Conservation (phyloP, 768 basidiomycete species). For the Lentinula edodes region DNA sequence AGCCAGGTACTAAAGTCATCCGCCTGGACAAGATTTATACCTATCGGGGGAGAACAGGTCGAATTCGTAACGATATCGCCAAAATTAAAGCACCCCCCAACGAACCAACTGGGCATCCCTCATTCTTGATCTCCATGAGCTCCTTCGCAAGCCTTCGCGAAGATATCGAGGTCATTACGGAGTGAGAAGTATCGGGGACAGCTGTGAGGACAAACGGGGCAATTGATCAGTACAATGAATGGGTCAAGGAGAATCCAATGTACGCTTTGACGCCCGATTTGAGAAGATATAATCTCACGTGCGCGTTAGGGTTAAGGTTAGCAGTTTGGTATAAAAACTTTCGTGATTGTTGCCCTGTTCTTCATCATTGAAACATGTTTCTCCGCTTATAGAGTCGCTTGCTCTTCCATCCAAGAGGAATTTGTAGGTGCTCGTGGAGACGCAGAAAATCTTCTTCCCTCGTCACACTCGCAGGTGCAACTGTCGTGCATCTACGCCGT, state of each 20-base stretch:
- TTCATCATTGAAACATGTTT: slow-evolving; percentile 35
- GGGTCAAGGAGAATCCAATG: neutral
- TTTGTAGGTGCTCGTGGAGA: slow-evolving; percentile 67
- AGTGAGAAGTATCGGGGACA: neutral
- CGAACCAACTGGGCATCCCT: slow-evolving; percentile 65
- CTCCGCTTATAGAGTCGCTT: slow-evolving; percentile 71
- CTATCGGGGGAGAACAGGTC: slow-evolving; percentile 27
- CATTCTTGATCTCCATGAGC: slow-evolving; percentile 56
- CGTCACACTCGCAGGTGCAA: slow-evolving; percentile 8
- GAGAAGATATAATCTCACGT: neutral
- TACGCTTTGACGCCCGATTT: neutral
- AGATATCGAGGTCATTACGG: slow-evolving; percentile 57
- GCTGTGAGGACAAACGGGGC: neutral
- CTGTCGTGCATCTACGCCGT: neutral
- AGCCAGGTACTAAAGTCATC: slow-evolving; percentile 77
- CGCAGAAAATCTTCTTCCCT: slow-evolving; percentile 39
- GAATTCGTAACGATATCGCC: neutral
- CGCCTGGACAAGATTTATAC: slow-evolving; percentile 67
- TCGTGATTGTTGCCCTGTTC: slow-evolving; percentile 1
- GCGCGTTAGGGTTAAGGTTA: slow-evolving; percentile 2
- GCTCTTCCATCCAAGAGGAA: slow-evolving; percentile 38
- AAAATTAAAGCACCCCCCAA: neutral
- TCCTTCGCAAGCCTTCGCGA: slow-evolving; percentile 66
- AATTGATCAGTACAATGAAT: neutral
- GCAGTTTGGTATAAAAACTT: slow-evolving; percentile 19